Evolutionary conservation across 192 early-diverging fungal species (phyloP), one percentile per base, ranked within the genome.

Genomic region (Polychytrium aggregatum): DNA sequence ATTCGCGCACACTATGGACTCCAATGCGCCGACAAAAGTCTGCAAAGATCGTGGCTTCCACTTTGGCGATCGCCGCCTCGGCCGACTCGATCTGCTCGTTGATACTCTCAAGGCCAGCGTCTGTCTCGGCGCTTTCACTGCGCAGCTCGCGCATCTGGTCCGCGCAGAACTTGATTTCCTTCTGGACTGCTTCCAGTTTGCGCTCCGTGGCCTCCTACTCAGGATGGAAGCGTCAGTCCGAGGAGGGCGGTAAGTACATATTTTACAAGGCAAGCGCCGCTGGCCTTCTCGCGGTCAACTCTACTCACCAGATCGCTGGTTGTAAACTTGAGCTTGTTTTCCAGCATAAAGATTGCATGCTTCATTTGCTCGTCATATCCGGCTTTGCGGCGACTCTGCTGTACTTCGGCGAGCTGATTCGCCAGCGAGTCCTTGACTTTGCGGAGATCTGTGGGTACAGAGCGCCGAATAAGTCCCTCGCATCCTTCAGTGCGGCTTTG

Each of bases 1-100:
- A 97, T 48, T 87, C 92, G 3, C 87, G 82, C 49, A 97, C 80
- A 49, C 78, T 84, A 8, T 63, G 37, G 1, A 97, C 82, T 2
- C 73, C 67, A n/a, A 89, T 79, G 9, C 56, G 49, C 27, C 41
- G 38, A 62, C 96, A 97, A 44, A 99, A 92, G 1, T 65, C 68
- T 0, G 67, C 71, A 72, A 99, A 99, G 5, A 88, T 64, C 14
- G 65, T 55, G 46, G 84, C 79, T 34, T 74, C 70, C 16, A 76
- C 55, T 2, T 62, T 55, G 18, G 57, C 57, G 1, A 86, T 69
- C 33, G 52, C 50, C 4, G 56, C 53, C 22, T 82, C 69, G 39
- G 76, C 33, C 41, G 46, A 51, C 25, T 80, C 56, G 17, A 80
- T 54, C 28, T 74, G 55, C 1, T 63, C 62, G 47, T 78, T 74